These are phyloP conservation scores for Daldinia grandis DNA, from an alignment of 495 filamentous ascomycete genomes.

Conservation along the genomic window DNA sequence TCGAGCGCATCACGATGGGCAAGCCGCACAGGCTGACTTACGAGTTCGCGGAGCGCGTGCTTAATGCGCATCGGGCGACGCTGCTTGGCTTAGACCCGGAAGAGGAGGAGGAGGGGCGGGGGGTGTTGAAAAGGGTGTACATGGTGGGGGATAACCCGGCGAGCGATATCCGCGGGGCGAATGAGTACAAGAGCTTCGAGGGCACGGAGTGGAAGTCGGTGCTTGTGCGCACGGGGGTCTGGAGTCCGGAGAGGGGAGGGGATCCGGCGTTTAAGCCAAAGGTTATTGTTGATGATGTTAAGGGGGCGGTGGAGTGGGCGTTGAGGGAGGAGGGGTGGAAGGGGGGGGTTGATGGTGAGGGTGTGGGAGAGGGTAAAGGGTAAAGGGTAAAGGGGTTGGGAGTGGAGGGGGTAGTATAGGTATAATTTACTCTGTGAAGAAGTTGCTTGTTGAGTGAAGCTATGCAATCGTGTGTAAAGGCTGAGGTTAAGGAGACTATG, in stretches of 20 bases:
- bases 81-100: slow-evolving; percentile 43
- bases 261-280: slow-evolving; percentile 56
- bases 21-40: slow-evolving; percentile 85
- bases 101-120: slow-evolving; percentile 24
- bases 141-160: slow-evolving; percentile 99
- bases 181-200: slow-evolving; percentile 69
- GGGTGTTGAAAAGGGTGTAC: slow-evolving; percentile 72
- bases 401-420: neutral
- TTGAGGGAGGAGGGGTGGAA: slow-evolving; percentile 52
- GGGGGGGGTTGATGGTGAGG: slow-evolving; percentile 15
- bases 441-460: neutral
- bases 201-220: slow-evolving; percentile 82
- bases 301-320: slow-evolving; percentile 54
- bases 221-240: slow-evolving; percentile 87
- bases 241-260: slow-evolving; percentile 58
- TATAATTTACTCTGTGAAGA: neutral
- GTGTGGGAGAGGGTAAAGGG: neutral
- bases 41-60: slow-evolving; percentile 78
- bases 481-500: neutral
- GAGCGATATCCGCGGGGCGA: slow-evolving; percentile 91
- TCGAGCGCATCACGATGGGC: slow-evolving; percentile 76
- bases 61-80: slow-evolving; percentile 66
- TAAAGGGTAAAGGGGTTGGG: neutral
- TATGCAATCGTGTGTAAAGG: neutral
- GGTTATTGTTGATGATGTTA: slow-evolving; percentile 70